Base-by-base conservation (phyloP, 139 green algal species). In the Edaphochlamys debaryana region DNA sequence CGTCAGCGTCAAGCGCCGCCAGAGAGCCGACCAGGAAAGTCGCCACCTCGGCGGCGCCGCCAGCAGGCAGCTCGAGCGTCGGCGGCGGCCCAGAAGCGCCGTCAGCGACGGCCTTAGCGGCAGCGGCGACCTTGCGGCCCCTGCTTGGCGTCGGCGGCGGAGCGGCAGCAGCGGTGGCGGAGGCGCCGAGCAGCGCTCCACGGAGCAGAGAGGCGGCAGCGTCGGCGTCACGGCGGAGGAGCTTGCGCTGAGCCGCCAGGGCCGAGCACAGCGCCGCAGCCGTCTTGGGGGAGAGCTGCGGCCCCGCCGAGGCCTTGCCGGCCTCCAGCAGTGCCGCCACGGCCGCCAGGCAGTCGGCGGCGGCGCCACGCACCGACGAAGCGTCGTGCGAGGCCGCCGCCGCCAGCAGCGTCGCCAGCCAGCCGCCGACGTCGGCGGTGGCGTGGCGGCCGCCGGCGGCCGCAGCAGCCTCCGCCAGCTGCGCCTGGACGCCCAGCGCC, bases 341-440 rank as follows among this genome's bases (percentile, higher is more conserved):
- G 36, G 36, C 42, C 19, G 27, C 9, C 48, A 84, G 34, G 34
- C 50, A 58, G 36, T 84, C 66, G 48, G 48, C 68, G 11, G 66
- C 78, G 29, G 78, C 78, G 11, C 48, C 45, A 4, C 78, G 66
- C 0, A 84, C 78, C 0, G 27, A 17, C 50, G 2, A 23, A 2
- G 62, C 42, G 7, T 75, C 66, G 0, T 48, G 6, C 13, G 5
- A n/a, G 0, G 45, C 34, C 27, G 76, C 50, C 34, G 78, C 66
- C 15, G 66, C 1, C 17, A 84, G 66, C 15, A 84, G 66, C 34
- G 50, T 77, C 6, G 63, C 48, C 48, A 84, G 17, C 76, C 76
- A 75, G 29, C 34, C 5, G 34, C 78, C 4, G 22, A 45, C 50
- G 50, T 68, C 34, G 13, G 25, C 25, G 9, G 72, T 36, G 50